Percentiles rank a stretch among this genome's conserved stretches.
Conservation (phyloP, 2,329 filamentous ascomycete genomes). For the Colletotrichum acutatum region DNA sequence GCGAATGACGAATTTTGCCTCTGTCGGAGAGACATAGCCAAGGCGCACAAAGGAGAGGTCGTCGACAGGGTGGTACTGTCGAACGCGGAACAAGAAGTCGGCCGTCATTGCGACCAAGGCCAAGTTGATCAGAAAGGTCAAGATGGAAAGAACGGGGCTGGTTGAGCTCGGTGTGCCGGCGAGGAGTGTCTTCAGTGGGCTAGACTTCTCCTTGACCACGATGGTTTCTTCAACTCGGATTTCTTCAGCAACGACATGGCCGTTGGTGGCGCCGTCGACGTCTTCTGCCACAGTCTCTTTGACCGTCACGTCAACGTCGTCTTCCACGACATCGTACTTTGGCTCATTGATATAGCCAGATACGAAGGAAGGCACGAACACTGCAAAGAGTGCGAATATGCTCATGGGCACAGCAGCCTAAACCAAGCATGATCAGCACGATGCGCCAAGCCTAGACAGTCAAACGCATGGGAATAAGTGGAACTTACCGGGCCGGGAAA, state of each 20-base stretch:
- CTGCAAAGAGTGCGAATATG: constrained; percentile 69
- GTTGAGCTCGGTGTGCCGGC: constrained; percentile 80
- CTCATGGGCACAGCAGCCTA: constrained; percentile 38
- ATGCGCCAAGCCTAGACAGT: not conserved
- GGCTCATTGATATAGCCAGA: constrained; percentile 66
- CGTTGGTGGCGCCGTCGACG: constrained; percentile 48
- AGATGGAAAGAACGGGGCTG: constrained; percentile 72
- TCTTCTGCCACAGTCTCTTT: constrained; percentile 55
- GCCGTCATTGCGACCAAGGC: constrained; percentile 74
- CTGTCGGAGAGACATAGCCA: constrained; percentile 84
- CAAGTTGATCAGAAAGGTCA: constrained; percentile 79
- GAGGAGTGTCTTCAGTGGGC: constrained; percentile 73
- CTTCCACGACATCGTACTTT: constrained; percentile 68
- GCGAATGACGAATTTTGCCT: constrained; percentile 84
- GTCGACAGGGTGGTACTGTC: constrained; percentile 74
- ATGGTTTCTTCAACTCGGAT: constrained; percentile 74
- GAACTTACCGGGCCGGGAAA: constrained; percentile 44
- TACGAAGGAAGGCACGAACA: constrained; percentile 75
- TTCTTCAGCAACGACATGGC: constrained; percentile 56
- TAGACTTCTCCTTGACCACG: constrained; percentile 66
- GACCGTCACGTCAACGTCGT: constrained; percentile 67
- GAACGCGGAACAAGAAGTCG: constrained; percentile 82
- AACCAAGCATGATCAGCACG: constrained; percentile 9
- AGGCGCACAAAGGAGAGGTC: constrained; percentile 88
- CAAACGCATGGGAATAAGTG: not conserved